A percentile compares a stretch with the other conserved stretches of the same genome.
Conservation (phyloP, 345 rosid genomes). For the Eucalyptus shirleyi region DNA sequence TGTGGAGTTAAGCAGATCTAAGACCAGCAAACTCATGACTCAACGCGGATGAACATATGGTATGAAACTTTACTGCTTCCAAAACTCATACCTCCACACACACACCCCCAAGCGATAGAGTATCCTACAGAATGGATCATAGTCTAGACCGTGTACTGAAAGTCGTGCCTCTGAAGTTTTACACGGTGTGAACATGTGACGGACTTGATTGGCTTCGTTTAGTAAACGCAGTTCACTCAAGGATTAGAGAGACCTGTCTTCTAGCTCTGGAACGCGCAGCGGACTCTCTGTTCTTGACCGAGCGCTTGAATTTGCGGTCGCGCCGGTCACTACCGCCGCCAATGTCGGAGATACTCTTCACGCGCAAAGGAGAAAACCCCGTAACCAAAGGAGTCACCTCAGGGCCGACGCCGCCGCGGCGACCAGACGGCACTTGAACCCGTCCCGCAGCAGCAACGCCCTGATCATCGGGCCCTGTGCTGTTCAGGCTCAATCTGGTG, state of each 20-base stretch:
- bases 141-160: not conserved
- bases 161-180: not conserved
- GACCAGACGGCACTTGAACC: not conserved
- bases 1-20: not conserved
- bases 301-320: constrained; percentile 27
- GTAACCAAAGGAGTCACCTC: not conserved
- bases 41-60: not conserved
- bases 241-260: constrained; percentile 25
- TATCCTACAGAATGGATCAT: not conserved
- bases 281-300: constrained; percentile 58
- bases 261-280: constrained; percentile 57
- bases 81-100: not conserved
- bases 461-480: not conserved
- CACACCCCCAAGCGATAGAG: not conserved
- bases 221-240: not conserved
- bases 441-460: not conserved
- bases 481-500: not conserved
- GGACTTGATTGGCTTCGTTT: not conserved
- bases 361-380: not conserved
- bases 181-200: not conserved
- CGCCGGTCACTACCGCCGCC: not conserved
- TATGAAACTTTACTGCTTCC: not conserved
- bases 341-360: constrained; percentile 5
- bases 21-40: not conserved
- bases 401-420: not conserved